A percentile compares a stretch with the other conserved stretches of the same genome.
These are phyloP conservation scores for Penicillium sp. DNA, from an alignment of 2,329 filamentous ascomycete species.

Conservation along the genomic window DNA sequence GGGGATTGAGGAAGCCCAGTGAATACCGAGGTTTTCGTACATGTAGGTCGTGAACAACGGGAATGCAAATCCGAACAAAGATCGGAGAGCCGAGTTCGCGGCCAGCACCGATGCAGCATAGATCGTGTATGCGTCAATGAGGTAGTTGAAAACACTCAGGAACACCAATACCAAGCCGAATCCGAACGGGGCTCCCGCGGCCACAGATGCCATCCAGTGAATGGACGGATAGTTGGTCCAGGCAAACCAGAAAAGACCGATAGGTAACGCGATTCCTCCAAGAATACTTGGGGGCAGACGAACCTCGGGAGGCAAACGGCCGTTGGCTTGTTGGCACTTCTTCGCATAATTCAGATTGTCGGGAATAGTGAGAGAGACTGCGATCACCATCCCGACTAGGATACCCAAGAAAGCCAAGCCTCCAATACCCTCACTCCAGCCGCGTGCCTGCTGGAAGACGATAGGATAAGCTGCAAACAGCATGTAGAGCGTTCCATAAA, in stretches of 20 bases:
- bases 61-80: constrained; percentile 20
- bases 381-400: constrained; percentile 26
- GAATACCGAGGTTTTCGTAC: constrained; percentile 21
- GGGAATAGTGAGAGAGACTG: constrained; percentile 17
- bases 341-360: constrained; percentile 31
- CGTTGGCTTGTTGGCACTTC: constrained; percentile 16
- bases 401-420: constrained; percentile 25
- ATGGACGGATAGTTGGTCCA: constrained; percentile 24
- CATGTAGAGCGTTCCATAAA: constrained; percentile 28
- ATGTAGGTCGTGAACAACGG: constrained; percentile 23
- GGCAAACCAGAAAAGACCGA: constrained; percentile 28
- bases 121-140: constrained; percentile 23
- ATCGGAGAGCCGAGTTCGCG: constrained; percentile 21
- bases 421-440: constrained; percentile 24
- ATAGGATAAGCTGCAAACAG: constrained; percentile 28
- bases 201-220: constrained; percentile 20
- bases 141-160: constrained; percentile 22
- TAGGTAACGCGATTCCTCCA: constrained; percentile 27
- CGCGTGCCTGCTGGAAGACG: constrained; percentile 22
- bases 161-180: constrained; percentile 23
- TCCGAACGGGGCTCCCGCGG: constrained; percentile 20
- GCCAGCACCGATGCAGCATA: constrained; percentile 23
- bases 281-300: constrained; percentile 44
- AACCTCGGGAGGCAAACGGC: constrained; percentile 45
- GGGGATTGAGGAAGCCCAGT: no score